These are phyloP conservation scores for Larix kaempferi DNA, from an alignment of 75 land plant species.

Conservation along the genomic window DNA sequence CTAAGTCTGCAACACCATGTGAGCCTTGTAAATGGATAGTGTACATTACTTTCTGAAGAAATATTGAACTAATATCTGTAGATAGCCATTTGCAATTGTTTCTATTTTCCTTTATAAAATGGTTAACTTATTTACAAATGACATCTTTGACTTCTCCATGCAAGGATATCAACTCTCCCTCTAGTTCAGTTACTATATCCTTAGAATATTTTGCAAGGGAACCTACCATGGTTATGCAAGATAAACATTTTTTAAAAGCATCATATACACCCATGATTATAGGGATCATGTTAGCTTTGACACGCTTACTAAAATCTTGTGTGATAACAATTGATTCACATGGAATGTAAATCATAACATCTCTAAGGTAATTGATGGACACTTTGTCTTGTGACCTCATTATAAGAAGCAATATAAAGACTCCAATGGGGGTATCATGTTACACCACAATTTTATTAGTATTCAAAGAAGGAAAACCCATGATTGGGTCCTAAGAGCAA, in stretches of 20 bases:
- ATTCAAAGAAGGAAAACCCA: neutral
- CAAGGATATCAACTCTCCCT: constrained; percentile 1
- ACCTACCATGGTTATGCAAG: neutral
- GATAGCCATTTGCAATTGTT: neutral
- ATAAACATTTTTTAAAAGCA: neutral
- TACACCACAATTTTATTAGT: constrained; percentile 4
- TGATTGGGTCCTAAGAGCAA: neutral
- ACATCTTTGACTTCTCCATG: constrained; percentile 8
- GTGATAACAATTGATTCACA: neutral
- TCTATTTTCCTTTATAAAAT: neutral
- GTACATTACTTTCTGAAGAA: neutral
- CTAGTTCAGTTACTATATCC: neutral
- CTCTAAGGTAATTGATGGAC: neutral
- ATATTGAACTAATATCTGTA: neutral
- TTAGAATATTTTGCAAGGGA: neutral
- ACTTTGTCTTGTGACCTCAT: neutral
- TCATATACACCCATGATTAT: neutral
- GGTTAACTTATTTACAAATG: neutral
- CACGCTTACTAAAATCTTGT: constrained; percentile 1
- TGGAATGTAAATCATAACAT: constrained; percentile 6
- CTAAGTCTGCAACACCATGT: constrained; percentile 6
- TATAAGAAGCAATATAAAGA: neutral
- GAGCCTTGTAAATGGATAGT: constrained; percentile 10
- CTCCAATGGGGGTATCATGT: constrained; percentile 3
- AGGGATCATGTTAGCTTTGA: neutral